These are phyloP conservation scores for Rhizoctonia solani DNA, from an alignment of 1,284 basidiomycete genomes.

Conservation along the genomic window DNA sequence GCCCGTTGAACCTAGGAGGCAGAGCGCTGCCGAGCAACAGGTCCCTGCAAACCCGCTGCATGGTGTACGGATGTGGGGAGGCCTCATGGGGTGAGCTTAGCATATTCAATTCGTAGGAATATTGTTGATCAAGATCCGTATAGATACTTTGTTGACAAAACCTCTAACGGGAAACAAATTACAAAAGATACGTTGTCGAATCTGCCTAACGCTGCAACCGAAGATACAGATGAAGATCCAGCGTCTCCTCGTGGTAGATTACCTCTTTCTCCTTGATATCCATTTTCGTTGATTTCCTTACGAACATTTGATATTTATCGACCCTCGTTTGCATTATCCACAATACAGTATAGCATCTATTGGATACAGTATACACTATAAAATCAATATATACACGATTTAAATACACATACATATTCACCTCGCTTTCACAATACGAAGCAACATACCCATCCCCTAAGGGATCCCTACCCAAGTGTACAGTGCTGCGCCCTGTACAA, in stretches of 20 bases:
- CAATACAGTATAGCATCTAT: constrained; percentile 22
- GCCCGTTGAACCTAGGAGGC: constrained; percentile 15
- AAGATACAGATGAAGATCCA: constrained; percentile 16
- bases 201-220: not conserved
- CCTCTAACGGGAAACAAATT: constrained; percentile 15
- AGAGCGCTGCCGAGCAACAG: constrained; percentile 25
- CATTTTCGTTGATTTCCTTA: not conserved
- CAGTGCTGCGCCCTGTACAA: constrained; percentile 8
- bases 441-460: not conserved
- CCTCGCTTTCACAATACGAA: not conserved
- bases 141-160: constrained; percentile 31
- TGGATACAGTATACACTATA: constrained; percentile 6
- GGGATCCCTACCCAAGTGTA: constrained; percentile 30
- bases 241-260: not conserved
- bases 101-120: not conserved
- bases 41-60: constrained; percentile 29
- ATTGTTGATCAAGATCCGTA: not conserved
- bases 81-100: constrained; percentile 21
- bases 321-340: not conserved
- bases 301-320: not conserved
- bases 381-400: constrained; percentile 23
- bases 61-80: constrained; percentile 30
- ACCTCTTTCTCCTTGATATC: constrained; percentile 28
- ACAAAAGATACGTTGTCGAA: constrained; percentile 11
- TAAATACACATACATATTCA: not conserved